Evolutionary conservation across 257 asterid genomes (phyloP).

Genomic region (Plantago major): DNA sequence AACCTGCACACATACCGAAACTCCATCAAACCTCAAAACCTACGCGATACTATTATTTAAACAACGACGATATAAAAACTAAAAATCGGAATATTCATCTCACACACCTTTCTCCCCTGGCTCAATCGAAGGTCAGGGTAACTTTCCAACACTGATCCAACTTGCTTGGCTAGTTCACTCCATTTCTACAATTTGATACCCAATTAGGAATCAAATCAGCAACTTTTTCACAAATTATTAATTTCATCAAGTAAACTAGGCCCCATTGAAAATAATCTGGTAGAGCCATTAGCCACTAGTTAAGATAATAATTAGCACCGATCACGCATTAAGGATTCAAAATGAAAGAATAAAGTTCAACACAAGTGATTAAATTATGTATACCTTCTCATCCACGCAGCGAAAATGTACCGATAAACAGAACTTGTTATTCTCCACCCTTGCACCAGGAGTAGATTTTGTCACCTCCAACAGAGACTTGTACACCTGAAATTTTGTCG

Average conservation of each 20-base stretch:
- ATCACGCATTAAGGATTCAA: neutral
- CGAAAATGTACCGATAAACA: slow-evolving; percentile 91
- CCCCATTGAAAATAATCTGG: neutral
- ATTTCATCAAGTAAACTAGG: slow-evolving; percentile 4
- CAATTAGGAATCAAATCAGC: slow-evolving; percentile 3
- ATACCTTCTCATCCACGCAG: slow-evolving; percentile 90
- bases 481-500: slow-evolving; percentile 44
- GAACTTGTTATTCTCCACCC: slow-evolving; percentile 86
- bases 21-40: neutral
- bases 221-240: neutral
- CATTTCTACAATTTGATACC: slow-evolving; percentile 52
- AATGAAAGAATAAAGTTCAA: neutral
- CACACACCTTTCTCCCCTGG: slow-evolving; percentile 75
- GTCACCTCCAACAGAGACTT: slow-evolving; percentile 54
- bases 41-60: neutral
- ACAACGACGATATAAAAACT: neutral
- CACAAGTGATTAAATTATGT: neutral
- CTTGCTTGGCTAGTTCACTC: slow-evolving; percentile 76
- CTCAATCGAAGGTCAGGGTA: slow-evolving; percentile 73
- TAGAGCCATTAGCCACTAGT: neutral
- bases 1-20: slow-evolving; percentile 41
- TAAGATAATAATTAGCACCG: slow-evolving; percentile 9
- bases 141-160: slow-evolving; percentile 64
- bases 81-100: neutral
- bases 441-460: slow-evolving; percentile 64